Evolutionary conservation across 2,329 filamentous ascomycete genomes (phyloP), one percentile per base, ranked within the genome.

Genomic region (Dothidotthia symphoricarpi): DNA sequence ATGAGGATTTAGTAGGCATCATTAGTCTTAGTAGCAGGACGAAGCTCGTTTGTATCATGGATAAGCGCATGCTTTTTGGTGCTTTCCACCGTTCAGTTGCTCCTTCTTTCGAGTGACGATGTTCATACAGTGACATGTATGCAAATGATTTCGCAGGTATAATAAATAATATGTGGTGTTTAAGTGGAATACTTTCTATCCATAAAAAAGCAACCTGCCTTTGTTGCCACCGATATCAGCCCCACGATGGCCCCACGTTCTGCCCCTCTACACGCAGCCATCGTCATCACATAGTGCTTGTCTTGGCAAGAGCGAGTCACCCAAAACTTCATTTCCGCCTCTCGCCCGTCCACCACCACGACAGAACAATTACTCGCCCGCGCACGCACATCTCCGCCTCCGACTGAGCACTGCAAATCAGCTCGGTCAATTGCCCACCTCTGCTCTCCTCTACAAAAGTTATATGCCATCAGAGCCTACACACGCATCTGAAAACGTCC

Each of bases 391-490:
- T 34, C 27, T 13, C 42, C 27, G 25, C 46, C 31, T 34, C 41
- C 46, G 63, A 66, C 63, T 66, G 63, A 66, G 62, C 61, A 63
- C 37, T 49, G 61, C 41, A 38, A 45, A 49, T 67, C 74, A 75
- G 77, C 71, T 81, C 78, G 75, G 79, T 81, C 77, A 62, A 59
- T 55, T 57, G 49, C 52, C 51, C 53, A 50, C 53, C 48, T 41
- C 50, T 49, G 43, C 49, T 42, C 42, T 59, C 53, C 54, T 50
- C 49, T 49, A 53, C 56, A 61, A 66, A 62, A 61, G 64, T 82
- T 83, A 76, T 82, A 83, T 83, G 80, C 80, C 80, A 75, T 66
- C 80, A 74, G 78, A 76, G 76, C 67, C 72, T 57, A 58, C 70
- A 60, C 66, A 72, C 69, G 68, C 68, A 64, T 69, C 64, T 61